Evolutionary conservation across 2,329 filamentous ascomycete genomes (phyloP), one percentile per base, ranked within the genome.

Genomic region (Diaporthe amygdali): DNA sequence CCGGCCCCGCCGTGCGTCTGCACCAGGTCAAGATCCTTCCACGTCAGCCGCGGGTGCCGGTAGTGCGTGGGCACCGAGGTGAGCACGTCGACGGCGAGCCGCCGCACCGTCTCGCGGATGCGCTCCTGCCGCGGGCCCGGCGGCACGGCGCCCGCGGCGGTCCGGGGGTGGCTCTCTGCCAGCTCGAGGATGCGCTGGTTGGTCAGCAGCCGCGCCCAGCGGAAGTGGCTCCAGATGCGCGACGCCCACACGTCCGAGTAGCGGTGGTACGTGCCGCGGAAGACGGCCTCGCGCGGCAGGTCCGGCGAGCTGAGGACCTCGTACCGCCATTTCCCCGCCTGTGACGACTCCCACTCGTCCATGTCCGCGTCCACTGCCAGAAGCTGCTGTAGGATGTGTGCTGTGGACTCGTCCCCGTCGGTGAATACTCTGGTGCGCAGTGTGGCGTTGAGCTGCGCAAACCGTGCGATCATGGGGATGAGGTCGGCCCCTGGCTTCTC

Each of bases 151-250:
- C 77, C 74, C 5, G 74, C 71, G 59, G 81, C 81, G 5, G 83
- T 85, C 8, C 75, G 63, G 0, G 86, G 86, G 68, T 82, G 83
- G 0, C 75, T 76, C 47, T 79, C 78, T 6, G 78, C 77, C 39
- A 83, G 76, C 14, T 82, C 80, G 12, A 88, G 77, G 15, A 91
- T 83, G 51, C 84, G 81, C 72, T 89, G 84, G 75, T 84, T 86
- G 20, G 85, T 76, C 12, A 90, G 78, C 30, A 90, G 85, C n/a
- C 88, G 85, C 8, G 84, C 83, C 83, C 88, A 90, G 30, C 90
- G 87, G 74, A 87, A 90, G 74, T 91, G 86, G 71, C 88, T 89
- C 87, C 87, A 91, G 49, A 88, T 82, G 30, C 86, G 84, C 10
- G 85, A 87, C 22, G 84, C 80, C 83, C 85, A 89, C 68, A 89